Base-by-base conservation (phyloP, 257 asterid species). In the Scutellaria minor region DNA sequence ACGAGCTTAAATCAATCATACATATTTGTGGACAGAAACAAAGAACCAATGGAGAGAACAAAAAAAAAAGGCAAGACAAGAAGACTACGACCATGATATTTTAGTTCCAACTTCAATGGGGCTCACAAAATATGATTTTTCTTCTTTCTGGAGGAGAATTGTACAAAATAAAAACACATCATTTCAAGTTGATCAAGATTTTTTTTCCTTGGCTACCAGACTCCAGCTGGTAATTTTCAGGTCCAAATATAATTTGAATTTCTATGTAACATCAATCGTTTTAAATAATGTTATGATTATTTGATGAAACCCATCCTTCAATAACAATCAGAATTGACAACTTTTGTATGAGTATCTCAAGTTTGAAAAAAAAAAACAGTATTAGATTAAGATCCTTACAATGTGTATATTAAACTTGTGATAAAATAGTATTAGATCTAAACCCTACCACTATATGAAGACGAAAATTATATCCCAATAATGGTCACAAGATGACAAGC, bases 111-210 rank as follows among this genome's bases (percentile, higher is more conserved):
- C 37, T 3, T 31, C 37, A 2, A 24, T 57, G 60, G 60, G 75
- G 55, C 55, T 60, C 71, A 59, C 78, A 45, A 66, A 14, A 7
- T 66, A 12, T 10, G 64, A 48, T 59, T 51, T 50, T 14, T 71
- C 40, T 31, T 47, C 48, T 47, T 59, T 77, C 70, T 60, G 73
- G 68, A 45, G 76, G 79, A 54, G 12, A 65, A 47, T 67, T 47
- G 65, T 18, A 39, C 60, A 9, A 22, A 42, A 13, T 14, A 7
- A 35, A 10, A 3, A 64, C 37, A 60, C 50, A 68, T 42, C 63
- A 52, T 56, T 39, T 15, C 55, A 48, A 75, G 47, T 48, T 48
- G 72, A 64, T 55, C 70, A 37, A 53, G 66, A 54, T 61, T 72
- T 76, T 42, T 35, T 31, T 31, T 31, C 37, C 5, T 39, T 40